Conservation (phyloP, 169 alveolate species). For the Cryptosporidium xiaoi region DNA sequence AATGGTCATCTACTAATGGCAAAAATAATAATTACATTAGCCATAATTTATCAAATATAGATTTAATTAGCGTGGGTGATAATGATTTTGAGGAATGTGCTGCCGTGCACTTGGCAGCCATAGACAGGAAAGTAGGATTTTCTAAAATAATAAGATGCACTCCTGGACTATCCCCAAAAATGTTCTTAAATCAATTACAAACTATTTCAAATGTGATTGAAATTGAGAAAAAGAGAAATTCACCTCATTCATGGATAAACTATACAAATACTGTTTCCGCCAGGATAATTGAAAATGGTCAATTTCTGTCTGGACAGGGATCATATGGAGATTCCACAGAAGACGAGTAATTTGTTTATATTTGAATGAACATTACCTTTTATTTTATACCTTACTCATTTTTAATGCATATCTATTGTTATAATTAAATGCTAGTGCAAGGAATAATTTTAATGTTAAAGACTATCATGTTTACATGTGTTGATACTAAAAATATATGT, state of each 20-base stretch:
- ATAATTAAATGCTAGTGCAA: too few species aligned
- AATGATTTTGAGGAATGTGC: constrained; percentile 87
- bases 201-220: constrained; percentile 45
- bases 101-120: constrained; percentile 74
- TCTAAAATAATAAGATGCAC: constrained; percentile 61
- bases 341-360: constrained; percentile 14
- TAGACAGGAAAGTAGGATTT: constrained; percentile 37
- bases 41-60: constrained; percentile 56
- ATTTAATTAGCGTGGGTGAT: constrained; percentile 84
- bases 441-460: too few species aligned
- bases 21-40: constrained; percentile 7
- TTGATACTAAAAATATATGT: too few species aligned
- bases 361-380: neutral
- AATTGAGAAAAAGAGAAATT: constrained; percentile 56
- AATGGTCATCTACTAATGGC: constrained; percentile 19
- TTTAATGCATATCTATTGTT: too few species aligned
- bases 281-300: constrained; percentile 24
- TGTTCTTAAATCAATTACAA: constrained; percentile 31
- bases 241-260: constrained; percentile 63
- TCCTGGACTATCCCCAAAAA: constrained; percentile 66
- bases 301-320: neutral
- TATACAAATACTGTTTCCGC: constrained; percentile 68
- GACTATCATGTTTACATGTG: neutral
- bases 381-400: too few species aligned
- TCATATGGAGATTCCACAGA: constrained; percentile 54